These are phyloP conservation scores for Aquilaria agallochum DNA, from an alignment of 441 rosid species.

Conservation along the genomic window DNA sequence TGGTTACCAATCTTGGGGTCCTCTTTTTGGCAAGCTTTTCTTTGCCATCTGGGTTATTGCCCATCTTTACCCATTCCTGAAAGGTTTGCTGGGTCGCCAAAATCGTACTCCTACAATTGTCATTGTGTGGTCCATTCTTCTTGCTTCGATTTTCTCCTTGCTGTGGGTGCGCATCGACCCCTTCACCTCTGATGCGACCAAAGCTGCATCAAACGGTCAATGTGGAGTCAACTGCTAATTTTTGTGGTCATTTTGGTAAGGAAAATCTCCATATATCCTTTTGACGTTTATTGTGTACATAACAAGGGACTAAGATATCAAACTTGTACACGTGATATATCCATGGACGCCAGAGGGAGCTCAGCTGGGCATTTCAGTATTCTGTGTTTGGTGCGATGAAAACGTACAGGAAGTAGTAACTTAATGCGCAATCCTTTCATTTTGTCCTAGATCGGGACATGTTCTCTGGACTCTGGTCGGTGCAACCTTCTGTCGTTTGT, in stretches of 20 bases:
- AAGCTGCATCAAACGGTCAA: conserved; percentile 52
- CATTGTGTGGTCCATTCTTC: conserved; percentile 94
- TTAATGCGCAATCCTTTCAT: no score
- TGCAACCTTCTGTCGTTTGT: no score
- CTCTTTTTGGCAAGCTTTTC: conserved; percentile 93
- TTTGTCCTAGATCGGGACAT: no score
- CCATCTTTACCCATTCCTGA: conserved; percentile 94
- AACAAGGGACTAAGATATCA: conserved; percentile 2
- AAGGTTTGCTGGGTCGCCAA: conserved; percentile 90
- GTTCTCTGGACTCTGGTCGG: no score
- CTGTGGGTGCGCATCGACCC: conserved; percentile 97
- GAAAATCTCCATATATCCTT: conserved; percentile 5
- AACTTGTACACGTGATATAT: background rate
- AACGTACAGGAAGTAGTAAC: no score
- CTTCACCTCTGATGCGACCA: conserved; percentile 48
- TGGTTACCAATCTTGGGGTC: conserved; percentile 99
- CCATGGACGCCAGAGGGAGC: no score
- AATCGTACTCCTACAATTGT: conserved; percentile 94
- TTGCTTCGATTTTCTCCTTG: conserved; percentile 93
- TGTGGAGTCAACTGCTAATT: conserved; percentile 77
- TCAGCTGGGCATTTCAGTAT: no score
- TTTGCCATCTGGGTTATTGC: conserved; percentile 96
- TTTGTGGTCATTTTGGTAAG: background rate
- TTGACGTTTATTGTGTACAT: conserved; percentile 23
- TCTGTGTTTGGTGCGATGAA: no score